These are phyloP conservation scores for Ophiostoma angusticollis DNA, from an alignment of 2,329 filamentous ascomycete species.

Conservation along the genomic window DNA sequence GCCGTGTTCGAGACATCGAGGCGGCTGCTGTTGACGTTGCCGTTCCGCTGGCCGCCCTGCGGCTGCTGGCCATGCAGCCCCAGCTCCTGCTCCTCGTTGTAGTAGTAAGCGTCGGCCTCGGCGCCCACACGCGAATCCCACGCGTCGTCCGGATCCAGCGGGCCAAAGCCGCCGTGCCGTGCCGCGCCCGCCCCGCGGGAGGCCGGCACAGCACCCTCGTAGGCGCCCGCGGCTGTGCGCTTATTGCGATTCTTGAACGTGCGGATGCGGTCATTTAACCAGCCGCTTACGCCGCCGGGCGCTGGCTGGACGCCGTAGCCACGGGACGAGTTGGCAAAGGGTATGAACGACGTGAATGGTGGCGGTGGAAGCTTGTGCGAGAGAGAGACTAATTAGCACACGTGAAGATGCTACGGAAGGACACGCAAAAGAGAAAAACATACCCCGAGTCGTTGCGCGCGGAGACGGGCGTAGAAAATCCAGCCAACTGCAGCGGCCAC, in stretches of 20 bases:
- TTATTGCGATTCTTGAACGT: constrained; percentile 48
- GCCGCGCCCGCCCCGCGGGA: constrained; percentile 24
- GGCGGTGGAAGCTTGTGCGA: constrained; percentile 53
- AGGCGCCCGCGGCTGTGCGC: constrained; percentile 56
- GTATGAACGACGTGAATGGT: constrained; percentile 53
- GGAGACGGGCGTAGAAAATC: constrained; percentile 58
- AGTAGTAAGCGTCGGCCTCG: constrained; percentile 51
- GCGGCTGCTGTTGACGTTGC: constrained; percentile 16
- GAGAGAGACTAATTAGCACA: background rate
- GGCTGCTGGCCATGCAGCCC: constrained; percentile 31
- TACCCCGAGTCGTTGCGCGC: constrained; percentile 59
- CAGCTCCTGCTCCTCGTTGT: constrained; percentile 61
- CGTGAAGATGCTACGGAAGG: background rate
- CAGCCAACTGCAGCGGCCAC: constrained; percentile 47
- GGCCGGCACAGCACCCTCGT: constrained; percentile 44
- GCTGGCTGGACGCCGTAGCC: constrained; percentile 40
- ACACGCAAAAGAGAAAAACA: constrained; percentile 18
- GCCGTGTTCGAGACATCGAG: constrained; percentile 9
- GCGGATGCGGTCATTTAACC: constrained; percentile 55
- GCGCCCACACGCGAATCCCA: constrained; percentile 72
- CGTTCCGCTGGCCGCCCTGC: too few species aligned
- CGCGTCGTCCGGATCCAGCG: constrained; percentile 69
- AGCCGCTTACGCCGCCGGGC: constrained; percentile 53
- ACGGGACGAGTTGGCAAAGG: constrained; percentile 45
- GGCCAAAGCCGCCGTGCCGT: constrained; percentile 31